Percentiles rank a stretch among this genome's conserved stretches.
phyloP scores from a whole-genome alignment of 805 yeast species.

The Suhomyces sp. region DNA sequence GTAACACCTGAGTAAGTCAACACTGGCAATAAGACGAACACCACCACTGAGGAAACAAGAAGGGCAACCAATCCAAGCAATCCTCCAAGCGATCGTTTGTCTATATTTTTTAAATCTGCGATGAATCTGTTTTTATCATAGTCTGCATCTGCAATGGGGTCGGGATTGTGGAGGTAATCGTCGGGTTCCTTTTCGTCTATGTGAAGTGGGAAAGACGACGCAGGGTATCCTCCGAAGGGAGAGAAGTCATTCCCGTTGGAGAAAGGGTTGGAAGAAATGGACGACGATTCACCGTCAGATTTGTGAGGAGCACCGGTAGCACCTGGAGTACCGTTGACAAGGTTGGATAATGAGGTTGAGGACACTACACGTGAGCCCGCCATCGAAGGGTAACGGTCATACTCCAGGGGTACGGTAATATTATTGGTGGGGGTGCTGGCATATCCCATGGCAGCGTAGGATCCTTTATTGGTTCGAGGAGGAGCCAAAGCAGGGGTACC shows the following conservation, averaged over 20 bases:
- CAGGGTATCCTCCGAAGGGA: constrained; percentile 33
- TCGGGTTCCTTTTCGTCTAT: constrained; percentile 30
- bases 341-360: constrained; percentile 30
- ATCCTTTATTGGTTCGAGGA: constrained; percentile 1
- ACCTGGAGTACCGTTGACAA: constrained; percentile 9
- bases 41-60: constrained; percentile 14
- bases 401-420: constrained; percentile 52
- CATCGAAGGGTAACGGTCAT: constrained; percentile 67
- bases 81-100: constrained; percentile 22
- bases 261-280: constrained; percentile 21
- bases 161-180: constrained; percentile 31
- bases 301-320: constrained; percentile 8
- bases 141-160: constrained; percentile 29
- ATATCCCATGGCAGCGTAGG: constrained; percentile 6
- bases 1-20: constrained; percentile 26
- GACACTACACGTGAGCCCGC: constrained; percentile 60
- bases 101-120: constrained; percentile 24
- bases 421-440: constrained; percentile 10
- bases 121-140: constrained; percentile 28
- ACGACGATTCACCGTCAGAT: constrained; percentile 11
- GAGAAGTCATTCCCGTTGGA: constrained; percentile 21
- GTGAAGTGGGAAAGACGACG: constrained; percentile 26
- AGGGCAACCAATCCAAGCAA: constrained; percentile 20
- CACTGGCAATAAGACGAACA: constrained; percentile 25
- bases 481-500: constrained; percentile 1